Conservation (phyloP, 73 alveolate species). For the Blepharisma japonicum region DNA sequence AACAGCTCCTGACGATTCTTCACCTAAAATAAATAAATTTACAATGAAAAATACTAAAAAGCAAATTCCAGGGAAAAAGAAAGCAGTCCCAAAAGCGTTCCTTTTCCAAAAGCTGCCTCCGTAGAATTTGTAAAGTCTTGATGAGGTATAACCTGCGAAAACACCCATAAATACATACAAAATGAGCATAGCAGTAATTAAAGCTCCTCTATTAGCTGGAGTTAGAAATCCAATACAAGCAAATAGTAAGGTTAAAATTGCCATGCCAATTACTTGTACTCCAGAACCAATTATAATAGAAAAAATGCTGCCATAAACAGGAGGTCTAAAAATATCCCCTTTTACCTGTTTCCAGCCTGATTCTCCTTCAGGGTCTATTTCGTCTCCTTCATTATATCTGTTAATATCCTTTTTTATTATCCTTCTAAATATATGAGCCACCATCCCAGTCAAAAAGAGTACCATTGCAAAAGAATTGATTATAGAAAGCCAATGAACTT, state of each 20-base stretch:
- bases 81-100: constrained; percentile 29
- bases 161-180: constrained; percentile 32
- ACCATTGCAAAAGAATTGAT: constrained; percentile 24
- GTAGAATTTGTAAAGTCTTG: constrained; percentile 15
- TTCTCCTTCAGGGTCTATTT: constrained; percentile 34
- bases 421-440: constrained; percentile 24
- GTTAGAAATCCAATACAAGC: constrained; percentile 38
- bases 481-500: constrained; percentile 30
- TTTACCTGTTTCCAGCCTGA: constrained; percentile 46
- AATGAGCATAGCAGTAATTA: constrained; percentile 29
- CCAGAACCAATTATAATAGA: constrained; percentile 38
- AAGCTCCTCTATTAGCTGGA: constrained; percentile 33
- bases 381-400: background rate
- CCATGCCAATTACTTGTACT: constrained; percentile 28
- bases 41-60: constrained; percentile 33
- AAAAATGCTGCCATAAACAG: constrained; percentile 21
- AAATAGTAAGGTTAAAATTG: constrained; percentile 32
- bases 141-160: constrained; percentile 29
- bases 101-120: constrained; percentile 35
- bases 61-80: constrained; percentile 39
- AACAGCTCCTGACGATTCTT: constrained; percentile 45
- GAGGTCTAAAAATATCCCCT: constrained; percentile 48
- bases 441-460: constrained; percentile 25
- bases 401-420: constrained; percentile 19
- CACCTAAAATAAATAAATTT: constrained; percentile 19